Conservation (phyloP, 208 protist species). For the Hexamita inflata region DNA sequence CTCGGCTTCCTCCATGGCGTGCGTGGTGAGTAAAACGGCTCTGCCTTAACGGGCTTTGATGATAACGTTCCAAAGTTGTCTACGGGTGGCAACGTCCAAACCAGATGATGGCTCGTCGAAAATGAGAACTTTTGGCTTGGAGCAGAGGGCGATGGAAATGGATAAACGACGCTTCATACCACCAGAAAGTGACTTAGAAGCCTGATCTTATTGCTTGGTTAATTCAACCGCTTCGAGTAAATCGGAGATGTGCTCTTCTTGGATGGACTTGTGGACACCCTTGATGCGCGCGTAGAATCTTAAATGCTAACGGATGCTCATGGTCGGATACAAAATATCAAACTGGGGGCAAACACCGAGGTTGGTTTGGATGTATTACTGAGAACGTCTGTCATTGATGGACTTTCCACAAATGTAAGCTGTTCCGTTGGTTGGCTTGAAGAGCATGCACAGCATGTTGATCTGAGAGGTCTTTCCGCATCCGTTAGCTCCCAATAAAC, state of each 20-base stretch:
- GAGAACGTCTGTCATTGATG: constrained; percentile 38
- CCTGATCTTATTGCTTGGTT: neutral
- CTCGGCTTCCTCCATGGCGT: constrained; percentile 57
- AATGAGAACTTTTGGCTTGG: constrained; percentile 49
- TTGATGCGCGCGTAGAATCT: constrained; percentile 67
- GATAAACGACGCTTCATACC: constrained; percentile 57
- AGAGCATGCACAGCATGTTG: constrained; percentile 54
- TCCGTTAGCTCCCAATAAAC: constrained; percentile 54
- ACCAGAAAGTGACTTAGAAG: constrained; percentile 37
- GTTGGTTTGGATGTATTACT: neutral
- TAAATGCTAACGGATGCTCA: constrained; percentile 74
- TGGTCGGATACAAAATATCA: constrained; percentile 65
- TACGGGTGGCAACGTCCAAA: constrained; percentile 1
- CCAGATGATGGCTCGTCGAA: constrained; percentile 51
- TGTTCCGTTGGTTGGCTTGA: constrained; percentile 54
- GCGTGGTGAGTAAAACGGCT: constrained; percentile 28
- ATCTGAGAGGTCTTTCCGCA: constrained; percentile 54
- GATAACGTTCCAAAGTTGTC: constrained; percentile 30
- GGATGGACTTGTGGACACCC: constrained; percentile 43
- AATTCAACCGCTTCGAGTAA: constrained; percentile 24
- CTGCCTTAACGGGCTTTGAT: neutral
- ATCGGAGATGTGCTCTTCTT: neutral
- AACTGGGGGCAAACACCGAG: constrained; percentile 84
- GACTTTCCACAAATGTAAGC: constrained; percentile 47
- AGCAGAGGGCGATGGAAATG: constrained; percentile 58